Evolutionary conservation across 2,329 filamentous ascomycete genomes (phyloP).

Genomic region (Clonostachys sp.): DNA sequence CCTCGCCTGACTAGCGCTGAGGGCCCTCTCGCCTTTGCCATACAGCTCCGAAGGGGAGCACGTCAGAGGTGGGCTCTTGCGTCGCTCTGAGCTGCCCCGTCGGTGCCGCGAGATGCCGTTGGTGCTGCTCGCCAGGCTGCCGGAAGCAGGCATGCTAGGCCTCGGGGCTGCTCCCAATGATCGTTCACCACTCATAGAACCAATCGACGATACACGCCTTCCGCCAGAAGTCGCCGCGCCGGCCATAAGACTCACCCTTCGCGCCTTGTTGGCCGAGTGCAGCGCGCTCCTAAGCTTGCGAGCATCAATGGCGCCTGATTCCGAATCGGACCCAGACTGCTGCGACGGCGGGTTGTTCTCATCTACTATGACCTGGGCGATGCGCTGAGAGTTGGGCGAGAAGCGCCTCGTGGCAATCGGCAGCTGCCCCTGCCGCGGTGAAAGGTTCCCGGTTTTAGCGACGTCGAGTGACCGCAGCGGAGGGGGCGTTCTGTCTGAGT

Average conservation of each 20-base stretch:
- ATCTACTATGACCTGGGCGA: slow-evolving; percentile 32
- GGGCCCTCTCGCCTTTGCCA: slow-evolving; percentile 19
- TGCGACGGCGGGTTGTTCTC: slow-evolving; percentile 48
- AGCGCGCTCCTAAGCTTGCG: slow-evolving; percentile 51
- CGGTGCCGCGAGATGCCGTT: slow-evolving; percentile 54
- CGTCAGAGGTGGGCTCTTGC: slow-evolving; percentile 46
- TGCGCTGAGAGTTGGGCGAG: slow-evolving; percentile 23
- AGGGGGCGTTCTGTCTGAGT: slow-evolving; percentile 7
- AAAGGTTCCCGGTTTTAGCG: slow-evolving; percentile 44
- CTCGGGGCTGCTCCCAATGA: slow-evolving; percentile 9
- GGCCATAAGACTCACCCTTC: slow-evolving; percentile 31
- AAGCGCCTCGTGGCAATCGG: slow-evolving; percentile 14
- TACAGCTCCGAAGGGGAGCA: slow-evolving; percentile 41
- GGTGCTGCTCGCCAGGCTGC: slow-evolving; percentile 18
- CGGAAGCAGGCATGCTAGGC: slow-evolving; percentile 28
- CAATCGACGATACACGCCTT: slow-evolving; percentile 40
- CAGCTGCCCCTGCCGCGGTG: slow-evolving; percentile 20
- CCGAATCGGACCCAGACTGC: slow-evolving; percentile 39
- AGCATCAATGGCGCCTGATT: slow-evolving; percentile 44
- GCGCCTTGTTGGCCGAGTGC: slow-evolving; percentile 38
- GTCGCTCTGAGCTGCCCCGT: slow-evolving; percentile 43
- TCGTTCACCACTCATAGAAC: slow-evolving; percentile 23
- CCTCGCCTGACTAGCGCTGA: slow-evolving; percentile 51
- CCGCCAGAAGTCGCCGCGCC: slow-evolving; percentile 26
- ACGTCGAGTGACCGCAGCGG: slow-evolving; percentile 44